These are phyloP conservation scores for Penicillium crystallinum DNA, from an alignment of 495 filamentous ascomycete genomes.

Conservation along the genomic window DNA sequence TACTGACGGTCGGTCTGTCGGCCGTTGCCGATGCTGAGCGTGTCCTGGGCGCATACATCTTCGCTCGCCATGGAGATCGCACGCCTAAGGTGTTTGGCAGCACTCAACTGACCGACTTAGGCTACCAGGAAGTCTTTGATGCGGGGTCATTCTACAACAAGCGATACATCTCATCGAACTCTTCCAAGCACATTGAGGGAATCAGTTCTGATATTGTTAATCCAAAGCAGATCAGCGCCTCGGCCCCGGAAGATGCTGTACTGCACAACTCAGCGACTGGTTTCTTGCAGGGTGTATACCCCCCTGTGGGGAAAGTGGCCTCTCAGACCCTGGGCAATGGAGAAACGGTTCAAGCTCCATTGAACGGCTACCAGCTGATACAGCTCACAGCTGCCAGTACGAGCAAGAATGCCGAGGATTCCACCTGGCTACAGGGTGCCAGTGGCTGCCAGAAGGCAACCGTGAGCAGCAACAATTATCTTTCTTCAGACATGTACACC, in stretches of 20 bases:
- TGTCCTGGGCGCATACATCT: slow-evolving; percentile 58
- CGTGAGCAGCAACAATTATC: slow-evolving; percentile 68
- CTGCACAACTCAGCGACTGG: slow-evolving; percentile 54
- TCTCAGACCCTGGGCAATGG: slow-evolving; percentile 48
- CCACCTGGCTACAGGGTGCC: slow-evolving; percentile 53
- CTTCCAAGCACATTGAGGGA: slow-evolving; percentile 49
- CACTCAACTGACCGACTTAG: slow-evolving; percentile 53
- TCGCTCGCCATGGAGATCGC: slow-evolving; percentile 61
- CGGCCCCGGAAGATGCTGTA: slow-evolving; percentile 54
- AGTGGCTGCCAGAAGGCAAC: slow-evolving; percentile 57
- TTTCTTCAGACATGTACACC: slow-evolving; percentile 55
- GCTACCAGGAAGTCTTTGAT: slow-evolving; percentile 56
- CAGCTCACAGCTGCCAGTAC: slow-evolving; percentile 39
- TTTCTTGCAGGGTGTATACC: slow-evolving; percentile 61
- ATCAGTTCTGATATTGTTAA: slow-evolving; percentile 54
- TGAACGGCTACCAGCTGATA: slow-evolving; percentile 60
- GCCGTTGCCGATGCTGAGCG: slow-evolving; percentile 50
- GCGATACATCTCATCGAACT: slow-evolving; percentile 52
- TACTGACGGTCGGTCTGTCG: slow-evolving; percentile 28
- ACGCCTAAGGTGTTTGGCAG: slow-evolving; percentile 51
- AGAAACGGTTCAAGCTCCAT: slow-evolving; percentile 44
- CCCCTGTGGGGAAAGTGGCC: slow-evolving; percentile 44
- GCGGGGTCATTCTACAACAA: slow-evolving; percentile 58
- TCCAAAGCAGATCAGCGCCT: slow-evolving; percentile 52
- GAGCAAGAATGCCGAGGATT: slow-evolving; percentile 49